Conservation (phyloP, 2,329 filamentous ascomycete genomes). For the Paraconiothyrium sp. region DNA sequence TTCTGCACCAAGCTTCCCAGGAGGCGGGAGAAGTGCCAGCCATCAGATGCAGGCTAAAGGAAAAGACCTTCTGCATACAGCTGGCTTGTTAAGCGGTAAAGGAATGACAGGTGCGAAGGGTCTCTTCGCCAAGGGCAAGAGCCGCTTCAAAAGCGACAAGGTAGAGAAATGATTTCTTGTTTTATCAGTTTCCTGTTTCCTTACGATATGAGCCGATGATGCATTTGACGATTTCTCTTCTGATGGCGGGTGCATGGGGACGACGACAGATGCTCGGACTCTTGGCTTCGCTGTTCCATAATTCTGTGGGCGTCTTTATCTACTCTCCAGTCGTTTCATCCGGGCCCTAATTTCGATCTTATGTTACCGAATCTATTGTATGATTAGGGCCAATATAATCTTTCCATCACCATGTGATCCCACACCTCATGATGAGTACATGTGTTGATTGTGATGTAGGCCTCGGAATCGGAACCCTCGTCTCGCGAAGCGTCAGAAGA, state of each 20-base stretch:
- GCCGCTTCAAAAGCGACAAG: conserved; percentile 82
- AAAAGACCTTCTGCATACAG: conserved; percentile 87
- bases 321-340: conserved; percentile 29
- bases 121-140: conserved; percentile 88
- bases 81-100: conserved; percentile 74
- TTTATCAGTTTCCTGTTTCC: conserved; percentile 23
- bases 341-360: conserved; percentile 32
- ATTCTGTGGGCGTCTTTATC: conserved; percentile 34
- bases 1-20: conserved; percentile 32
- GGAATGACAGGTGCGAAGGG: conserved; percentile 87
- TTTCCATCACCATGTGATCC: conserved; percentile 38
- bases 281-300: conserved; percentile 21
- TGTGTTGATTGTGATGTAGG: conserved; percentile 50
- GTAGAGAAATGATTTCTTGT: conserved; percentile 76
- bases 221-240: conserved; percentile 21
- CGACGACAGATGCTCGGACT: conserved; percentile 26
- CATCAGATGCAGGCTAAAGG: conserved; percentile 76
- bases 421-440: conserved; percentile 25
- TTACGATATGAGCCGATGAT: conserved; percentile 22
- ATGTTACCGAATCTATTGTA: conserved; percentile 25
- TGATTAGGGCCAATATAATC: conserved; percentile 32
- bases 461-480: conserved; percentile 34
- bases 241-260: conserved; percentile 17
- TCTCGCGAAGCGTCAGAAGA: conserved; percentile 43
- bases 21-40: conserved; percentile 33